These are phyloP conservation scores for Pichia sp. DNA, from an alignment of 1,139 yeast genomes.

Conservation along the genomic window DNA sequence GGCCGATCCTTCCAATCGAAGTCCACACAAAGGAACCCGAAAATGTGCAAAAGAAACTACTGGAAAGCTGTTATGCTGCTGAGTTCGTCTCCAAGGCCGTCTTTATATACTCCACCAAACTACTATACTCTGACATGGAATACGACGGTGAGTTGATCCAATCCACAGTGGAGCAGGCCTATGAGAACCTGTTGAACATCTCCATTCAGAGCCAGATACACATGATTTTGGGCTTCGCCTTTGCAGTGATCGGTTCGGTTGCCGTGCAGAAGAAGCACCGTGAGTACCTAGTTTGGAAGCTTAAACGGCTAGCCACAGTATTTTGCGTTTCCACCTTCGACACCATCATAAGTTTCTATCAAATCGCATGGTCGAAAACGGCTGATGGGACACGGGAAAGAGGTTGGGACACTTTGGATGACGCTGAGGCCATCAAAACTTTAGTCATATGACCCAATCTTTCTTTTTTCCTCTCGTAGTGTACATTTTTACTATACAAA, in stretches of 20 bases:
- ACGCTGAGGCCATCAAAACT: conserved; percentile 1
- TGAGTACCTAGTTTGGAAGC: conserved; percentile 23
- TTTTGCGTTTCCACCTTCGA: conserved; percentile 13
- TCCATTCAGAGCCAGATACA: conserved; percentile 21
- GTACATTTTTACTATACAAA: no score
- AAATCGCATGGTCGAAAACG: conserved; percentile 18
- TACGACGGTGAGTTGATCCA: conserved; percentile 18
- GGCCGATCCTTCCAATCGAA: conserved; percentile 24
- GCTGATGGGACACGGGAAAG: not conserved
- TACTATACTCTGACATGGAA: conserved; percentile 20
- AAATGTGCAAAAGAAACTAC: conserved; percentile 22
- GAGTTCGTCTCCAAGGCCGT: conserved; percentile 24
- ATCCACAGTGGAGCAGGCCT: conserved; percentile 14
- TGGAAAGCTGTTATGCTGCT: conserved; percentile 28
- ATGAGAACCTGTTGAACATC: conserved; percentile 18
- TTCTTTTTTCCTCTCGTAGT: not conserved
- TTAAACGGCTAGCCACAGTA: conserved; percentile 18
- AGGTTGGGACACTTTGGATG: conserved; percentile 13
- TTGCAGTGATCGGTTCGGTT: conserved; percentile 24
- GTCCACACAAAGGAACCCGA: conserved; percentile 22
- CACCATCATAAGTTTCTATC: conserved; percentile 13
- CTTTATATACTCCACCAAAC: conserved; percentile 21
- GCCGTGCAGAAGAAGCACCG: conserved; percentile 16
- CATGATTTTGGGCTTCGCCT: conserved; percentile 23
- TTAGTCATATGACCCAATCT: not conserved